Conservation (phyloP, 805 yeast species). For the Saccharomycopsis fibuligera region DNA sequence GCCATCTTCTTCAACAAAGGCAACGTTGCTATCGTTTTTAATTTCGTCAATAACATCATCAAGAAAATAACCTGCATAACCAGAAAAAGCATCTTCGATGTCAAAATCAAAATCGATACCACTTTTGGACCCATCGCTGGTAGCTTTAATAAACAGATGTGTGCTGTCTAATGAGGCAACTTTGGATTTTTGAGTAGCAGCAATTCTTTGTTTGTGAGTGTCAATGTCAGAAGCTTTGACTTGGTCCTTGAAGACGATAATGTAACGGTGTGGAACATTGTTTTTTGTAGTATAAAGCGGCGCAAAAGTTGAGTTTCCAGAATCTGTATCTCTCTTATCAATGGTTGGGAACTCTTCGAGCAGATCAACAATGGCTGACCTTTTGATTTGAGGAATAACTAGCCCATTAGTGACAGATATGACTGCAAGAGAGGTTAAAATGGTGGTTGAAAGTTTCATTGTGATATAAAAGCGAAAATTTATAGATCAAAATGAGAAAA, state of each 20-base stretch:
- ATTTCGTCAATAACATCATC: constrained; percentile 66
- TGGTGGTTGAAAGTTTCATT: too few species aligned
- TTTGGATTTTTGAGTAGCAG: too few species aligned
- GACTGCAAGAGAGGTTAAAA: too few species aligned
- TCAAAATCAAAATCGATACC: not conserved
- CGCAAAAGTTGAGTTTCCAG: not conserved
- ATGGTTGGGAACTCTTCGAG: not conserved
- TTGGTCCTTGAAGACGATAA: constrained; percentile 9
- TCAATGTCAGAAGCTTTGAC: not conserved
- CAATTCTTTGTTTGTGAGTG: not conserved
- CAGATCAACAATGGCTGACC: not conserved
- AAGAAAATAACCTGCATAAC: constrained; percentile 81
- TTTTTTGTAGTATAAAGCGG: not conserved
- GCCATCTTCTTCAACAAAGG: constrained; percentile 57
- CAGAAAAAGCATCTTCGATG: constrained; percentile 38
- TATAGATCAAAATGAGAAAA: too few species aligned
- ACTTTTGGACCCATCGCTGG: not conserved
- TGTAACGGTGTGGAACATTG: constrained; percentile 10
- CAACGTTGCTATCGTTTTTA: constrained; percentile 56
- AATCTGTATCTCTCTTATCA: not conserved
- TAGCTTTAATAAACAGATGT: not conserved
- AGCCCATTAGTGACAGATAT: not conserved
- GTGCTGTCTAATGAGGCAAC: not conserved
- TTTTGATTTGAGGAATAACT: constrained; percentile 1
- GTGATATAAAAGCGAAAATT: too few species aligned